These are phyloP conservation scores for Morella rubra DNA, from an alignment of 306 rosid species.

Conservation along the genomic window DNA sequence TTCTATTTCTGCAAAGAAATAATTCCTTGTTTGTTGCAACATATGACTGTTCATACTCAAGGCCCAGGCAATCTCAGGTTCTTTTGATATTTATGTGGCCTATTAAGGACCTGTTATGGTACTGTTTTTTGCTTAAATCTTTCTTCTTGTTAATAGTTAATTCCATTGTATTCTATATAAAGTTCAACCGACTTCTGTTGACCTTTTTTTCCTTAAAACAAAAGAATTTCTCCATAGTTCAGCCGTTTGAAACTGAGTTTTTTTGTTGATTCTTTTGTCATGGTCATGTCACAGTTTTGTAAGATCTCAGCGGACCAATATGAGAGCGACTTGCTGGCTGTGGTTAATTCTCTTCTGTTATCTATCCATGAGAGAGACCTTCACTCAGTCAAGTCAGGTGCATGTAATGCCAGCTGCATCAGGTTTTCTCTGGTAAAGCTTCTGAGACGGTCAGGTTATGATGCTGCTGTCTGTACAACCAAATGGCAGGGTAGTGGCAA, in stretches of 20 bases:
- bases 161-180: background rate
- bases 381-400: constrained; percentile 51
- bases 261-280: constrained; percentile 22
- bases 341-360: constrained; percentile 66
- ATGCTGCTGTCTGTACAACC: constrained; percentile 82
- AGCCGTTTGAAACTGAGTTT: background rate
- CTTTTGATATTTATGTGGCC: background rate
- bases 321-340: constrained; percentile 66
- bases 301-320: constrained; percentile 60
- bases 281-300: constrained; percentile 48
- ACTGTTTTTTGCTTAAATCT: background rate
- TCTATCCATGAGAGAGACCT: constrained; percentile 65
- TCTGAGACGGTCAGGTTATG: constrained; percentile 75
- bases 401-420: constrained; percentile 82
- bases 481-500: constrained; percentile 90
- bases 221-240: background rate
- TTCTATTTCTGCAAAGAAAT: too few species aligned
- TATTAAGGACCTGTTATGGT: background rate
- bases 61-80: background rate
- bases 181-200: background rate
- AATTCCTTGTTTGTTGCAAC: background rate
- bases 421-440: constrained; percentile 79
- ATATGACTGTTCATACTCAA: background rate
- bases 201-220: background rate
- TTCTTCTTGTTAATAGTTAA: background rate